Evolutionary conservation across 2,329 filamentous ascomycete genomes (phyloP).

Genomic region (Pseudomassariella vexata): DNA sequence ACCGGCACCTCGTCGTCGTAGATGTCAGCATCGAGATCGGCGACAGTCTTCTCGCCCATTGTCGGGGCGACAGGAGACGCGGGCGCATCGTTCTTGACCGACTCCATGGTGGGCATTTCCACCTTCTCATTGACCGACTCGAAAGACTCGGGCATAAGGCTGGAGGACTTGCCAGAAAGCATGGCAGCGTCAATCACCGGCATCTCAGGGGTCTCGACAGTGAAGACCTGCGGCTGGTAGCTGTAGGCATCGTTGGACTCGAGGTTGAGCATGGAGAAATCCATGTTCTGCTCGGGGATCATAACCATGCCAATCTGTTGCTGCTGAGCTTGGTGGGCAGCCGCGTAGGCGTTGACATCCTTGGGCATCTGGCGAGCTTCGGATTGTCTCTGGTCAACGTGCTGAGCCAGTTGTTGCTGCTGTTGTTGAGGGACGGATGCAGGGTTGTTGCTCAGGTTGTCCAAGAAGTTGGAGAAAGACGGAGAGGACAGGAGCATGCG

Average conservation of each 20-base stretch:
- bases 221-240: slow-evolving; percentile 67
- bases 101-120: slow-evolving; percentile 37
- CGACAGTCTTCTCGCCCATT: slow-evolving; percentile 17
- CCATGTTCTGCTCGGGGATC: slow-evolving; percentile 72
- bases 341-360: slow-evolving; percentile 58
- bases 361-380: slow-evolving; percentile 53
- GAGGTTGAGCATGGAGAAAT: slow-evolving; percentile 66
- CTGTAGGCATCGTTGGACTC: slow-evolving; percentile 45
- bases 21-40: slow-evolving; percentile 46
- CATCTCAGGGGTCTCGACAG: slow-evolving; percentile 64
- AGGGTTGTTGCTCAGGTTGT: slow-evolving; percentile 60
- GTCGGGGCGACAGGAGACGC: slow-evolving; percentile 19
- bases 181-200: slow-evolving; percentile 55
- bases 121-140: slow-evolving; percentile 48
- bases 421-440: slow-evolving; percentile 33
- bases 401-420: slow-evolving; percentile 28
- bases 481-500: slow-evolving; percentile 75
- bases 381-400: slow-evolving; percentile 33
- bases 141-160: slow-evolving; percentile 42
- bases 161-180: slow-evolving; percentile 67
- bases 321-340: slow-evolving; percentile 46
- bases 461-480: slow-evolving; percentile 76
- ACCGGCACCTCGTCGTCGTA: slow-evolving; percentile 45
- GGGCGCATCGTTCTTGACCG: slow-evolving; percentile 25
- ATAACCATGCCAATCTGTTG: slow-evolving; percentile 75